Percentiles rank a stretch among this genome's conserved stretches.
Conservation (phyloP, 768 basidiomycete species). For the Suillus subaureus region DNA sequence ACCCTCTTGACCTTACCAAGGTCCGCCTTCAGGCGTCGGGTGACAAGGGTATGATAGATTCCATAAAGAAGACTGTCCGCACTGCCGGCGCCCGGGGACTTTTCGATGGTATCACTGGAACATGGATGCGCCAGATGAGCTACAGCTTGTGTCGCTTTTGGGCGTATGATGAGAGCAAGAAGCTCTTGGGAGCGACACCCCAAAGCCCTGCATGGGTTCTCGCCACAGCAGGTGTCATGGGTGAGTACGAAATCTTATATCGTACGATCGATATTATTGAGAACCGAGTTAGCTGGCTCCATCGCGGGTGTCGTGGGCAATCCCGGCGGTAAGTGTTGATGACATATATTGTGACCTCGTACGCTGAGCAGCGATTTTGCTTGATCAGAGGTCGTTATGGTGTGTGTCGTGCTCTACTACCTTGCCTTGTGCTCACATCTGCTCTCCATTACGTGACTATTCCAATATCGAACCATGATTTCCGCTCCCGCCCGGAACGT, state of each 20-base stretch:
- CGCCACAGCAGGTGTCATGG: constrained; percentile 83
- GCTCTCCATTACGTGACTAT: constrained; percentile 9
- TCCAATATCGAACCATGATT: constrained; percentile 5
- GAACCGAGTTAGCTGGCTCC: constrained; percentile 59
- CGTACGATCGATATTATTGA: neutral
- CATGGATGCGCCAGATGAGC: constrained; percentile 90
- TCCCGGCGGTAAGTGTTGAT: constrained; percentile 62
- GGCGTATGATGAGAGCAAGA: constrained; percentile 92
- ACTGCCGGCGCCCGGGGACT: constrained; percentile 75
- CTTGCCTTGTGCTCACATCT: constrained; percentile 10
- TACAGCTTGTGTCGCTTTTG: constrained; percentile 93
- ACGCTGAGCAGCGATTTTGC: constrained; percentile 1
- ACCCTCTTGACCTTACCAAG: constrained; percentile 89
- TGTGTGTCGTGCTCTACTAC: constrained; percentile 15
- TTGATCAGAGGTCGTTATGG: constrained; percentile 74
- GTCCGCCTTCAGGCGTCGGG: constrained; percentile 90
- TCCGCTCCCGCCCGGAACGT: constrained; percentile 2
- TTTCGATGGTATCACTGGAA: constrained; percentile 86
- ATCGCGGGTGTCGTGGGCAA: constrained; percentile 90
- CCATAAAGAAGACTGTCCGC: constrained; percentile 78
- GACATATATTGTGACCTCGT: neutral
- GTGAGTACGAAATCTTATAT: constrained; percentile 43
- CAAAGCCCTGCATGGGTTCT: constrained; percentile 82
- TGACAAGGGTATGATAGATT: constrained; percentile 88
- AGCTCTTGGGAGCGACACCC: constrained; percentile 65